Base-by-base conservation (phyloP, 345 rosid species). In the Firmiana major region DNA sequence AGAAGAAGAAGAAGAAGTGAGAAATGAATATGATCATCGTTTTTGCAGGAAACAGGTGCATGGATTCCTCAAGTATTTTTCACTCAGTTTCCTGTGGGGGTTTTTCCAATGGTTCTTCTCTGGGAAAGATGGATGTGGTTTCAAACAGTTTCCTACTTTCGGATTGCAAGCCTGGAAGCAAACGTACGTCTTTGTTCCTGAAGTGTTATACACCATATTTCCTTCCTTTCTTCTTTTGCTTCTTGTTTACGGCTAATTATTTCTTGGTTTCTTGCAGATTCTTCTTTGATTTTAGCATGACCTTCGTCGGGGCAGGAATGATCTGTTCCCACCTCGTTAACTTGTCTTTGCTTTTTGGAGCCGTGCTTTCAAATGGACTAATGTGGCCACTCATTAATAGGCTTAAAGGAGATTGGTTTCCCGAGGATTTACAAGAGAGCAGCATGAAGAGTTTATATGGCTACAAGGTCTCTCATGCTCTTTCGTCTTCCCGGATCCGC, bases 291-390 rank as follows among this genome's bases (percentile, higher is more conserved):
- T 95, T 93, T 78, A 89, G 89, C 82, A 75, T 92, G 89, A 92
- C 99, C 5, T 95, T 53, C 49, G 90, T 92, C 7, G 99, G 99
- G 77, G 92, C 99, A 36, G 98, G 99, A 73, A 93, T 95, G 98
- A 90, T 95, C 9, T 94, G 97, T 78, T 82, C 98, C 48, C 98
- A 95, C 81, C 80, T 86, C n/a, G 99, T 93, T 80, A 95, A 95
- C 76, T 21, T 95, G 46, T 95, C 99, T 51, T 75, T 95, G 86
- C 90, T 93, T 71, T 71, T 93, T 31, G 99, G 99, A 78, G 92
- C 99, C 70, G 81, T 90, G 34, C 83, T 95, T 71, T 95, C 99
- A 9, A 84, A 87, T 46, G 98, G 98, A 63, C 22, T 93, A 9
- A 90, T 93, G 97, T 95, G 98, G 98, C 98, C 99, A 38, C 96